These are phyloP conservation scores for Phytophthora crassamura DNA, from an alignment of 352 stramenopile species.

Conservation along the genomic window DNA sequence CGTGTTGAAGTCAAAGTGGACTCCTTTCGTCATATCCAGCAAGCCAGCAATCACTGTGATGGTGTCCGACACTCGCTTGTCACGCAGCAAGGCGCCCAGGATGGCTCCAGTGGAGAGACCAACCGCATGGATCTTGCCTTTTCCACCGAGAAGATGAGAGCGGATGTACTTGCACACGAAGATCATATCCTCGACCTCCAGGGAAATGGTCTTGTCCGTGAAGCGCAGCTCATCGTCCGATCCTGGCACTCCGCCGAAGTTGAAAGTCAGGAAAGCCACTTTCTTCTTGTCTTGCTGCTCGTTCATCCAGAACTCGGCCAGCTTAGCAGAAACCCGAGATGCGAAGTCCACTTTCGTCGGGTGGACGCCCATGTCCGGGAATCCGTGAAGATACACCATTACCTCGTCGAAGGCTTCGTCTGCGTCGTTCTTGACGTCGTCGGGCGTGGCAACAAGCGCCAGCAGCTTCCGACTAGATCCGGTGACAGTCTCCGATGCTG, in stretches of 20 bases:
- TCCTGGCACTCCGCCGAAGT: slow-evolving; percentile 71
- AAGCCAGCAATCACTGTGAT: slow-evolving; percentile 70
- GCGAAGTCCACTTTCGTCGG: slow-evolving; percentile 56
- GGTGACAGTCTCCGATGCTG: slow-evolving; percentile 16
- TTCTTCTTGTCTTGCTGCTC: slow-evolving; percentile 22
- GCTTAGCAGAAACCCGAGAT: slow-evolving; percentile 63
- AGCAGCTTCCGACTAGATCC: slow-evolving; percentile 27
- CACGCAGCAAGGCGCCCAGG: slow-evolving; percentile 62
- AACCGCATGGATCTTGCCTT: slow-evolving; percentile 58
- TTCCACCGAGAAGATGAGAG: slow-evolving; percentile 33
- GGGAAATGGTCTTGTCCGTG: slow-evolving; percentile 59
- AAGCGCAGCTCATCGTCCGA: slow-evolving; percentile 63
- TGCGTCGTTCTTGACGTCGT: slow-evolving; percentile 9
- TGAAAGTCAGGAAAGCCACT: slow-evolving; percentile 60
- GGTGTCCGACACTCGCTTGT: slow-evolving; percentile 48
- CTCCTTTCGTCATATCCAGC: slow-evolving; percentile 51
- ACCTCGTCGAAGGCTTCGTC: slow-evolving; percentile 40
- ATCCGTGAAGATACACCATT: slow-evolving; percentile 79
- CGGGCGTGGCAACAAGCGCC: slow-evolving; percentile 26
- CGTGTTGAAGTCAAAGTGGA: slow-evolving; percentile 65
- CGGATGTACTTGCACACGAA: slow-evolving; percentile 56
- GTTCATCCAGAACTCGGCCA: slow-evolving; percentile 59
- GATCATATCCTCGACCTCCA: slow-evolving; percentile 65
- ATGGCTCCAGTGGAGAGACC: slow-evolving; percentile 81
- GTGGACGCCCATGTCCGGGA: slow-evolving; percentile 77